Percentiles rank a stretch among this genome's conserved stretches.
Evolutionary conservation across 129 eudicot genomes (phyloP).

Genomic region (Gnaphalium uliginosum): DNA sequence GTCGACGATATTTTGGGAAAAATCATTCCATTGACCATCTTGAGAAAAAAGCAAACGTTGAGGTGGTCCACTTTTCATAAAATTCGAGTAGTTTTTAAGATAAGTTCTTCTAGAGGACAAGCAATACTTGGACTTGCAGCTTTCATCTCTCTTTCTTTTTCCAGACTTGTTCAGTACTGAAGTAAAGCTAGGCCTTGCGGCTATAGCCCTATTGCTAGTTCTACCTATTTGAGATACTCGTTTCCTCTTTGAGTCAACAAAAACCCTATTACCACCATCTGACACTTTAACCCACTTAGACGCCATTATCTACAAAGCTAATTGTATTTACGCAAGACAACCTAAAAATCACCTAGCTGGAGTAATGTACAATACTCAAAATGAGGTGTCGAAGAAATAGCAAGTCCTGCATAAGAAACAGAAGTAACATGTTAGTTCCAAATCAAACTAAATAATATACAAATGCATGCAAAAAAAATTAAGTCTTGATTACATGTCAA

Average conservation of each 20-base stretch:
- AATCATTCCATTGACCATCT: conserved; percentile 58
- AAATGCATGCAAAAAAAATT: neutral
- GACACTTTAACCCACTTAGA: conserved; percentile 43
- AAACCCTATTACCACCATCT: conserved; percentile 36
- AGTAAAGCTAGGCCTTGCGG: conserved; percentile 20
- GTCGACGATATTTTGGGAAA: conserved; percentile 39
- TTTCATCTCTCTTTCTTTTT: conserved; percentile 58
- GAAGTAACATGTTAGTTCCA: conserved; percentile 2
- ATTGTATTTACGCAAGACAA: conserved; percentile 36
- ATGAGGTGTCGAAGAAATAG: conserved; percentile 24
- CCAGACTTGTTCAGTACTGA: conserved; percentile 35
- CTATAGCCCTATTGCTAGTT: conserved; percentile 27
- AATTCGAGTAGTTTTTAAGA: conserved; percentile 49
- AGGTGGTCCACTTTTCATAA: conserved; percentile 49
- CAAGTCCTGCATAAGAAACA: conserved; percentile 32
- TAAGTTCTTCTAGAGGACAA: conserved; percentile 28
- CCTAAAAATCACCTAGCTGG: conserved; percentile 28
- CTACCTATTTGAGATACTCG: conserved; percentile 32
- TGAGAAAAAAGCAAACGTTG: conserved; percentile 51
- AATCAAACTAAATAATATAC: no score
- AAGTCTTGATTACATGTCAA: neutral
- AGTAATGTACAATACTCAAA: conserved; percentile 24
- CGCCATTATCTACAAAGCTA: conserved; percentile 52
- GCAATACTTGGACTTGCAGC: conserved; percentile 34
- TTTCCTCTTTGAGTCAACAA: conserved; percentile 39